phyloP scores from a whole-genome alignment of 148 eudicot species.

The Rhododendron kiyosumense region DNA sequence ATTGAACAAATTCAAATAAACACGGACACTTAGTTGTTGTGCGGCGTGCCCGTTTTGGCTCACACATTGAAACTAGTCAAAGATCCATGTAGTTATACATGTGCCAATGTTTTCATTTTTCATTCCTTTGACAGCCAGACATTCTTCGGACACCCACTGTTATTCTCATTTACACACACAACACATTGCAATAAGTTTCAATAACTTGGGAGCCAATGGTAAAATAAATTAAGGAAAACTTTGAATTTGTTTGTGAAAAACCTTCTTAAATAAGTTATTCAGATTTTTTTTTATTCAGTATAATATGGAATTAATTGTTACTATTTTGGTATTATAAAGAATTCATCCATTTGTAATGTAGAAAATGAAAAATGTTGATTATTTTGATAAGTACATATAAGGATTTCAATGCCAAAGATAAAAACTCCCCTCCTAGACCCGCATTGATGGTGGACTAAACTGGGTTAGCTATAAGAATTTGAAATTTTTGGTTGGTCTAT shows the following conservation, averaged over 20 bases:
- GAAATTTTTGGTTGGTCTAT: neutral
- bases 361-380: too few relatives aligned
- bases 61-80: neutral
- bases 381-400: neutral
- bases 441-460: neutral
- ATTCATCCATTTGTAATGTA: neutral
- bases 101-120: neutral
- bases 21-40: neutral
- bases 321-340: neutral
- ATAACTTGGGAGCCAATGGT: neutral
- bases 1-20: neutral
- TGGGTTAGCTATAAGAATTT: neutral
- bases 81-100: neutral
- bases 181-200: neutral
- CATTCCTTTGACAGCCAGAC: neutral
- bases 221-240: neutral
- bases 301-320: neutral
- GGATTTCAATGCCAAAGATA: neutral
- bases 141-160: neutral
- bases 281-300: neutral
- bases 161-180: neutral
- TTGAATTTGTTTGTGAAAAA: neutral
- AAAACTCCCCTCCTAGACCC: neutral
- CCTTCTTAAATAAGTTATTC: neutral
- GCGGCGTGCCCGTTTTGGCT: neutral